Conservation (phyloP, 106 monocot genomes). For the Acanthochlamys bracteata region DNA sequence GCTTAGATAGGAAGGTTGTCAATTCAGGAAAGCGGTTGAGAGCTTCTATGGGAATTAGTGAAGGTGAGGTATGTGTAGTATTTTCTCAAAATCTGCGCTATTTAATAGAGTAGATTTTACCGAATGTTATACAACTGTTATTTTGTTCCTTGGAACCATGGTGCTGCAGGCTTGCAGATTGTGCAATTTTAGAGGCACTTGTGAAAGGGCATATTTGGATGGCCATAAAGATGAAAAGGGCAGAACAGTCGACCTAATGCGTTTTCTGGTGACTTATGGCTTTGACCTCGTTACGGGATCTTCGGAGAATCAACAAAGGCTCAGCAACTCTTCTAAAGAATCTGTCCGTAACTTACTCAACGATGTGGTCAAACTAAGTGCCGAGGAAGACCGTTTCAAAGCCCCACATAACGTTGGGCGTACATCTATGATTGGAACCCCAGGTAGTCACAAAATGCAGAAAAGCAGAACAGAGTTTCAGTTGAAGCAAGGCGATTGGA, state of each 20-base stretch:
- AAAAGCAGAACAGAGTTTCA: conserved; percentile 23
- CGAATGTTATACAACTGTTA: too few species aligned
- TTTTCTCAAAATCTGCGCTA: too few species aligned
- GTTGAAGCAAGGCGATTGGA: conserved; percentile 87
- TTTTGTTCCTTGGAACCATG: too few species aligned
- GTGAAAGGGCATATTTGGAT: conserved; percentile 78
- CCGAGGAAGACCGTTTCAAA: conserved; percentile 17
- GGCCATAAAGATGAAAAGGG: conserved; percentile 50
- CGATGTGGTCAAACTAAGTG: conserved; percentile 34
- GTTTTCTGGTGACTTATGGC: conserved; percentile 66
- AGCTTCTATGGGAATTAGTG: conserved; percentile 75
- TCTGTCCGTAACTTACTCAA: conserved; percentile 59
- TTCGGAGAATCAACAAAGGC: conserved; percentile 23
- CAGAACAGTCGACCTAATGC: conserved; percentile 85
- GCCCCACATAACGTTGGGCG: conserved; percentile 4
- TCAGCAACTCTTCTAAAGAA: conserved; percentile 35
- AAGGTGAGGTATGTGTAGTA: conserved; percentile 56
- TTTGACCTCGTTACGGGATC: conserved; percentile 36
- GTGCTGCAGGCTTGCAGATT: conserved; percentile 78
- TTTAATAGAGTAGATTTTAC: too few species aligned
- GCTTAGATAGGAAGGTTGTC: conserved; percentile 79
- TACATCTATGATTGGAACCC: conserved; percentile 2
- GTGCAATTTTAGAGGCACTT: conserved; percentile 60
- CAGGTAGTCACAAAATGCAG: conserved; percentile 10
- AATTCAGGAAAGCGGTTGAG: conserved; percentile 90